Conservation (phyloP, 1,284 basidiomycete genomes). For the Chiua sp. region DNA sequence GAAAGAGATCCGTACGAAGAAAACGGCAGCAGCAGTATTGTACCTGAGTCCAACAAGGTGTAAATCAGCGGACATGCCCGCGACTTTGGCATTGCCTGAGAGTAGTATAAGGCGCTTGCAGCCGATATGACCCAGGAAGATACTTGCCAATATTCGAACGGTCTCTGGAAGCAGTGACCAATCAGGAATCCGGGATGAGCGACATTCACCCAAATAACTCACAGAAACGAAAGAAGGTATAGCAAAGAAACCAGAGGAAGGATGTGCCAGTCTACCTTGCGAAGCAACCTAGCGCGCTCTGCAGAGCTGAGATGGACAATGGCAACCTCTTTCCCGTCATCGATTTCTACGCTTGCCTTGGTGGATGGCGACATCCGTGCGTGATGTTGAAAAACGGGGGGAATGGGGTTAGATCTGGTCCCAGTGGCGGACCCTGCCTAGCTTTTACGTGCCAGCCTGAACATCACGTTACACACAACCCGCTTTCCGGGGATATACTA, state of each 20-base stretch:
- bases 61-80: constrained; percentile 49
- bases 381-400: not conserved
- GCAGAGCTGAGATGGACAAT: constrained; percentile 21
- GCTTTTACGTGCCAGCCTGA: too few relatives aligned
- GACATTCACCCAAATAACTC: constrained; percentile 25
- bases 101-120: not conserved
- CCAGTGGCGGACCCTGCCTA: too few relatives aligned
- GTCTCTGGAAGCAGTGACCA: constrained; percentile 33
- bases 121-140: not conserved
- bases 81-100: constrained; percentile 41
- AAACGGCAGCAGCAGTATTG: constrained; percentile 53
- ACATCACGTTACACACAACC: too few relatives aligned
- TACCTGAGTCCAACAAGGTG: constrained; percentile 47
- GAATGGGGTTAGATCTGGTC: too few relatives aligned
- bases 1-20: constrained; percentile 44
- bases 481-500: too few relatives aligned
- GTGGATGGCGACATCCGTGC: constrained; percentile 8
- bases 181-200: not conserved
- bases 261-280: constrained; percentile 56
- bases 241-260: constrained; percentile 58
- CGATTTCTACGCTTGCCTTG: constrained; percentile 17
- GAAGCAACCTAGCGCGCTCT: constrained; percentile 44
- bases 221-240: constrained; percentile 66
- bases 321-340: constrained; percentile 20
- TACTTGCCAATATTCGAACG: constrained; percentile 41